phyloP scores from a whole-genome alignment of 768 basidiomycete species.

The Kwoniella europaea region DNA sequence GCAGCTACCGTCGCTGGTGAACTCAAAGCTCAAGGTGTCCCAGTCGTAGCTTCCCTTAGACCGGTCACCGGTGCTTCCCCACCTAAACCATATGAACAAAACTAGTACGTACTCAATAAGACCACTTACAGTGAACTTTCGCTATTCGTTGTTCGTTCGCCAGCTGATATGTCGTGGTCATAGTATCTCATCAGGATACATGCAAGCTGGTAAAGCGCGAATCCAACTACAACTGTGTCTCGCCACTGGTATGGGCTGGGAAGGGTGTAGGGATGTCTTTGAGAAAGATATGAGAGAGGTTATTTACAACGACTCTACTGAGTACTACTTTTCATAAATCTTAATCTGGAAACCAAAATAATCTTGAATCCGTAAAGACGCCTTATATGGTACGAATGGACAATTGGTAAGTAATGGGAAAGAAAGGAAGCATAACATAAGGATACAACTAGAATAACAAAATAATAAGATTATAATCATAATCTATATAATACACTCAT shows the following conservation, averaged over 20 bases:
- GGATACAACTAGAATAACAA: neutral
- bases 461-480: neutral
- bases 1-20: constrained; percentile 20
- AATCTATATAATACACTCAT: neutral
- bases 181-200: constrained; percentile 42
- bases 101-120: neutral
- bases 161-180: too few species aligned
- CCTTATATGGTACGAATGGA: too few species aligned
- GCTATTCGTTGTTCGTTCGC: too few species aligned
- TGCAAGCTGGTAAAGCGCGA: constrained; percentile 41
- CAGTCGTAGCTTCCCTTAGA: constrained; percentile 32
- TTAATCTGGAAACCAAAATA: too few species aligned
- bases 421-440: neutral
- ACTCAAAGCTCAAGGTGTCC: constrained; percentile 29
- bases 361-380: too few species aligned
- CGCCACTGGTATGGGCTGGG: constrained; percentile 34
- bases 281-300: constrained; percentile 18
- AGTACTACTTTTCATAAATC: constrained; percentile 13
- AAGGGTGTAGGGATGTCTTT: constrained; percentile 15
- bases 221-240: constrained; percentile 43
- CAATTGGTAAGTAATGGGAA: neutral
- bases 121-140: too few species aligned
- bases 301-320: constrained; percentile 16
- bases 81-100: constrained; percentile 23
- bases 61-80: constrained; percentile 34